Evolutionary conservation across 345 rosid genomes (phyloP).

Genomic region (Combretum micranthum): DNA sequence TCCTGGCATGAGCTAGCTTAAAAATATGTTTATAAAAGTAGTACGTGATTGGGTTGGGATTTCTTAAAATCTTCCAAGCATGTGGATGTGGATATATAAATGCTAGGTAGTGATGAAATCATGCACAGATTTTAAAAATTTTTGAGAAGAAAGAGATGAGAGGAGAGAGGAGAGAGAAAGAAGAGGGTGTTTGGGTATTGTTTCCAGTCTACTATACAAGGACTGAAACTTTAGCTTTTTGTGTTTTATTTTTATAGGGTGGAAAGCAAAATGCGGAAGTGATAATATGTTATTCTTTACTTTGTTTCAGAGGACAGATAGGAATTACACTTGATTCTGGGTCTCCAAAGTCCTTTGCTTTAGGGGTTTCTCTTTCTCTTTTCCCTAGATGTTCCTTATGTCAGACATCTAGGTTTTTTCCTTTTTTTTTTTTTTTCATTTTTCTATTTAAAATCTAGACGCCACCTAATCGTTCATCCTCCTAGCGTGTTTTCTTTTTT

Average conservation of each 20-base stretch:
- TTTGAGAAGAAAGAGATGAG: not conserved
- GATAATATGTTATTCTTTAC: slow-evolving; percentile 35
- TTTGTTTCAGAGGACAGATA: slow-evolving; percentile 37
- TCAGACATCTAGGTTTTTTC: slow-evolving; percentile 19
- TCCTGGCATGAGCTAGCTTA: slow-evolving; percentile 16
- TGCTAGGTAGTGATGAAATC: slow-evolving; percentile 63
- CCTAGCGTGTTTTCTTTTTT: no score
- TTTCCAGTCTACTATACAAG: slow-evolving; percentile 52
- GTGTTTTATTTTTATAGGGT: slow-evolving; percentile 4
- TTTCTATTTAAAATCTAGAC: no score
- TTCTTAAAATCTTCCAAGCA: slow-evolving; percentile 51
- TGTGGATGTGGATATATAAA: slow-evolving; percentile 62
- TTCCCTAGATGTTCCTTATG: slow-evolving; percentile 62
- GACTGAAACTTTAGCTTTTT: slow-evolving; percentile 51
- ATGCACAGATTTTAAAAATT: slow-evolving; percentile 16
- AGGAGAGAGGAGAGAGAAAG: not conserved
- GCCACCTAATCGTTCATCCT: no score
- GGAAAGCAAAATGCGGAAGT: slow-evolving; percentile 29
- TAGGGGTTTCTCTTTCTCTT: slow-evolving; percentile 40
- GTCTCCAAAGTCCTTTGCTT: slow-evolving; percentile 44
- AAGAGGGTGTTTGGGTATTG: slow-evolving; percentile 15
- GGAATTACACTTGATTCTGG: slow-evolving; percentile 38
- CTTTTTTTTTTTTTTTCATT: slow-evolving; percentile 2
- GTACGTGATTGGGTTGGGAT: slow-evolving; percentile 17
- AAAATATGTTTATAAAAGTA: slow-evolving; percentile 13